A percentile compares a stretch with the other conserved stretches of the same genome.
Conservation (phyloP, 2,329 filamentous ascomycete species). For the Talaromyces sp. region DNA sequence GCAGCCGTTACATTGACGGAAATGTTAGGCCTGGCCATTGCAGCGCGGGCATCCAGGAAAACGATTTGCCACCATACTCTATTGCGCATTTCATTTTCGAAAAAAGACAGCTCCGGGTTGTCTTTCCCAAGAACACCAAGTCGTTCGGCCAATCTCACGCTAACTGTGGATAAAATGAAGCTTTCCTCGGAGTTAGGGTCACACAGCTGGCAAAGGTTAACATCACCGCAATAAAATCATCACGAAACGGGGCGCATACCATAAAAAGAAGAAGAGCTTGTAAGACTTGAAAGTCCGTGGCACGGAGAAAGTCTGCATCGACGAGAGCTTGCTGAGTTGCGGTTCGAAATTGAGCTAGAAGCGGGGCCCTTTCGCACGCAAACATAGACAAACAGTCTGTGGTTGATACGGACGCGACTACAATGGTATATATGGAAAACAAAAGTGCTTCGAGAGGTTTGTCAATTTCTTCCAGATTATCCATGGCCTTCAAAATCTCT, state of each 20-base stretch:
- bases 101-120: conserved; percentile 23
- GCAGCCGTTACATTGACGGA: neutral
- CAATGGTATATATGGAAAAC: conserved; percentile 62
- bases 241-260: neutral
- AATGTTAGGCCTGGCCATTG: neutral
- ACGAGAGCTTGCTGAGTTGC: neutral
- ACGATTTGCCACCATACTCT: conserved; percentile 26
- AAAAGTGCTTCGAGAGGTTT: conserved; percentile 56
- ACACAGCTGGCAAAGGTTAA: neutral
- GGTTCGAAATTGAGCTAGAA: conserved; percentile 29
- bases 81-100: conserved; percentile 29
- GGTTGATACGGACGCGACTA: conserved; percentile 52
- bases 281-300: neutral
- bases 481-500: conserved; percentile 21
- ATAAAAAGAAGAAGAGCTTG: conserved; percentile 6
- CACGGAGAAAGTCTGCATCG: neutral
- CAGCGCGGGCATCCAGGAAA: conserved; percentile 9
- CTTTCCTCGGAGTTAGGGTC: neutral
- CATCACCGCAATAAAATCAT: neutral
- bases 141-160: conserved; percentile 14
- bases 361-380: conserved; percentile 25
- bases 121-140: conserved; percentile 24
- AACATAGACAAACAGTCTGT: conserved; percentile 46
- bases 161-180: conserved; percentile 15
- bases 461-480: conserved; percentile 14